These are phyloP conservation scores for Stachybotrys echinatus DNA, from an alignment of 2,329 filamentous ascomycete genomes.

Conservation along the genomic window DNA sequence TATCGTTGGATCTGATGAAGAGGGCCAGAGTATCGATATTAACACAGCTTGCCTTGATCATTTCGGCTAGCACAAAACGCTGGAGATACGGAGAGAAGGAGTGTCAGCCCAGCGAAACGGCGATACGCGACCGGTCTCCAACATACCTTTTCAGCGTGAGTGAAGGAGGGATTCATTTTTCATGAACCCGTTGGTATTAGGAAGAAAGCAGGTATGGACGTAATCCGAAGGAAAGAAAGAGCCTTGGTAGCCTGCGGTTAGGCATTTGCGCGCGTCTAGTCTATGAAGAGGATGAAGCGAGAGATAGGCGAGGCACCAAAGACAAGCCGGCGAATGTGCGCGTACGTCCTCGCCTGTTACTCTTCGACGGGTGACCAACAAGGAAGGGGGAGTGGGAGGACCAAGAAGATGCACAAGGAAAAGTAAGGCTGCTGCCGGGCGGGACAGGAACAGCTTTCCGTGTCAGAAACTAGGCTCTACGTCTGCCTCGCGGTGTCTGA, in stretches of 20 bases:
- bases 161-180: constrained; percentile 1
- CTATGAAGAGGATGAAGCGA: background rate
- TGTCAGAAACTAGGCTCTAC: background rate
- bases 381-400: too few species aligned
- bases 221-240: background rate
- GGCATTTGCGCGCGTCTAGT: background rate
- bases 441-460: too few species aligned
- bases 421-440: too few species aligned
- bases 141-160: constrained; percentile 1
- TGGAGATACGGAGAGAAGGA: constrained; percentile 13
- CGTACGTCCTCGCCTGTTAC: background rate
- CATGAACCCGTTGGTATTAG: background rate
- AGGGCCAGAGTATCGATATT: constrained; percentile 38
- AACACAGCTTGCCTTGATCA: constrained; percentile 50
- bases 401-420: too few species aligned
- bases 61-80: constrained; percentile 53
- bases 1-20: constrained; percentile 37
- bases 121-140: background rate
- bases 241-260: background rate
- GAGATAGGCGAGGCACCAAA: background rate
- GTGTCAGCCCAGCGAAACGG: background rate
- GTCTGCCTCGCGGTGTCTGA: background rate
- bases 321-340: background rate
- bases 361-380: too few species aligned
- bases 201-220: background rate